These are phyloP conservation scores for Medicago truncatula DNA, from an alignment of 306 rosid genomes.

Conservation along the genomic window MtrunA17r5.0-ANR NC_053042.1:32671001-32671500, in stretches of 20 bases:
- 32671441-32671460: not conserved
- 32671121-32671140: conserved; percentile 61
- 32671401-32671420: conserved; percentile 59
- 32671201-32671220: conserved; percentile 53
- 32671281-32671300: conserved; percentile 24
- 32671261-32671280: conserved; percentile 10
- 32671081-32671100: conserved; percentile 94
- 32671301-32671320: conserved; percentile 25
- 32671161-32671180: conserved; percentile 76
- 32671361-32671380: conserved; percentile 54
- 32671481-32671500: not conserved
- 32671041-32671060: conserved; percentile 66
- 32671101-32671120: conserved; percentile 83
- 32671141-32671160: conserved; percentile 69
- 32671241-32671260: conserved; percentile 29
- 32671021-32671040: conserved; percentile 41
- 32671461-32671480: conserved; percentile 8
- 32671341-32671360: conserved; percentile 54
- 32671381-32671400: conserved; percentile 55
- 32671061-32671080: conserved; percentile 95
- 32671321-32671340: conserved; percentile 60
- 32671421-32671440: conserved; percentile 52
- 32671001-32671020: conserved; percentile 39
- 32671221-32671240: conserved; percentile 61
- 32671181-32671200: conserved; percentile 74